phyloP scores from a whole-genome alignment of 73 alveolate genomes.

The Loxodes magnus region DNA sequence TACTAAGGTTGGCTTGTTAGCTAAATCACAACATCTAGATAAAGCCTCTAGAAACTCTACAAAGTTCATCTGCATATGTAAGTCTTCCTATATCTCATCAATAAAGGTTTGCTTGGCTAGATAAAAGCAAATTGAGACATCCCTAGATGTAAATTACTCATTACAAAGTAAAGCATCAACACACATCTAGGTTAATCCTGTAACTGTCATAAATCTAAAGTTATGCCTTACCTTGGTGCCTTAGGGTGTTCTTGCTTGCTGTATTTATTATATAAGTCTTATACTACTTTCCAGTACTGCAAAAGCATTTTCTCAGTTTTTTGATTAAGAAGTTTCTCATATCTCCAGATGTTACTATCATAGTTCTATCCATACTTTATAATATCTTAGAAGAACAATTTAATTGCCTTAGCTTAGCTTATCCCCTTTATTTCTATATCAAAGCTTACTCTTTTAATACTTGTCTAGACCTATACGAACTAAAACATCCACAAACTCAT shows the following conservation, averaged over 20 bases:
- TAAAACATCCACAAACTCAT: not conserved
- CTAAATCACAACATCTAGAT: conserved; percentile 3
- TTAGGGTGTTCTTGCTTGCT: too few relatives aligned
- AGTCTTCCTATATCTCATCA: conserved; percentile 49
- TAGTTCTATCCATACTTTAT: too few relatives aligned
- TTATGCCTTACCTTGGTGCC: too few relatives aligned
- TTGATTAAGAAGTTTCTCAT: not conserved
- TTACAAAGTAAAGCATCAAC: conserved; percentile 37
- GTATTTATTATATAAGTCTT: too few relatives aligned
- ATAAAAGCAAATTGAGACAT: conserved; percentile 43
- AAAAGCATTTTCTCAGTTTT: not conserved
- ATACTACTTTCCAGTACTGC: too few relatives aligned
- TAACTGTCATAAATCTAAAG: too few relatives aligned
- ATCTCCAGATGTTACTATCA: not conserved
- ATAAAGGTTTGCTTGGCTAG: conserved; percentile 62
- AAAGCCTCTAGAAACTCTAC: conserved; percentile 58
- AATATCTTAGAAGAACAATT: not conserved
- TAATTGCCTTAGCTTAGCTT: not conserved
- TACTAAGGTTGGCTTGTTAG: too few relatives aligned
- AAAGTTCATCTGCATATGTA: conserved; percentile 54
- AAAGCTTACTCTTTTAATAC: not conserved
- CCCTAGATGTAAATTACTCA: conserved; percentile 55
- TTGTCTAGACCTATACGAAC: not conserved
- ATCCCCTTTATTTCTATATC: not conserved
- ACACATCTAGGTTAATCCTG: too few relatives aligned